phyloP scores from a whole-genome alignment of 2,329 filamentous ascomycete species.

The Fusarium pilosicola region DNA sequence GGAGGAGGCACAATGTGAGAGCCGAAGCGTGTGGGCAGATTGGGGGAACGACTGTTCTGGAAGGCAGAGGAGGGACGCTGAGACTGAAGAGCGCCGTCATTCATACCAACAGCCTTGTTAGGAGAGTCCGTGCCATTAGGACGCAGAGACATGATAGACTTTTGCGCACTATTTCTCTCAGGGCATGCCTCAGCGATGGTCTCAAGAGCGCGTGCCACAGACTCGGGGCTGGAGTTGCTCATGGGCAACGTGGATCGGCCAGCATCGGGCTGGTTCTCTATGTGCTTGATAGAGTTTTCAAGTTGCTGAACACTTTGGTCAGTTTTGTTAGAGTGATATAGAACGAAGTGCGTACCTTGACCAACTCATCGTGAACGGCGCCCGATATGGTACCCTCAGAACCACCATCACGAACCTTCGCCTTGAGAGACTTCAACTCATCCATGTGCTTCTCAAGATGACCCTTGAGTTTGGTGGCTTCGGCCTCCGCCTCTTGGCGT shows the following conservation, averaged over 20 bases:
- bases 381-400: constrained; percentile 32
- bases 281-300: constrained; percentile 47
- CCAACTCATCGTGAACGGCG: constrained; percentile 39
- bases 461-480: constrained; percentile 43
- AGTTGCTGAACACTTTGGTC: constrained; percentile 41
- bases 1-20: constrained; percentile 45
- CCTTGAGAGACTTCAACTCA: constrained; percentile 46
- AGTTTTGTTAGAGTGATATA: background rate
- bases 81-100: constrained; percentile 23
- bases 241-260: constrained; percentile 50
- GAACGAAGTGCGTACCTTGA: constrained; percentile 43
- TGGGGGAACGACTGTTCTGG: constrained; percentile 35
- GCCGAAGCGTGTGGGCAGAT: constrained; percentile 46
- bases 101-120: constrained; percentile 29
- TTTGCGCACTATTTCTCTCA: constrained; percentile 42
- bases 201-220: constrained; percentile 48
- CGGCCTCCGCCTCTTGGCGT: constrained; percentile 42
- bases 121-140: constrained; percentile 22
- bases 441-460: constrained; percentile 41
- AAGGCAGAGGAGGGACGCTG: constrained; percentile 42
- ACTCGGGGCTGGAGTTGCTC: constrained; percentile 47
- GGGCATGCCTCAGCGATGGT: constrained; percentile 45
- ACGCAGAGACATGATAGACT: constrained; percentile 43
- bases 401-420: constrained; percentile 32
- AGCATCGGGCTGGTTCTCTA: constrained; percentile 52